A percentile compares a stretch with the other conserved stretches of the same genome.
These are phyloP conservation scores for Parietaria judaica DNA, from an alignment of 306 rosid species.

Conservation along the genomic window DNA sequence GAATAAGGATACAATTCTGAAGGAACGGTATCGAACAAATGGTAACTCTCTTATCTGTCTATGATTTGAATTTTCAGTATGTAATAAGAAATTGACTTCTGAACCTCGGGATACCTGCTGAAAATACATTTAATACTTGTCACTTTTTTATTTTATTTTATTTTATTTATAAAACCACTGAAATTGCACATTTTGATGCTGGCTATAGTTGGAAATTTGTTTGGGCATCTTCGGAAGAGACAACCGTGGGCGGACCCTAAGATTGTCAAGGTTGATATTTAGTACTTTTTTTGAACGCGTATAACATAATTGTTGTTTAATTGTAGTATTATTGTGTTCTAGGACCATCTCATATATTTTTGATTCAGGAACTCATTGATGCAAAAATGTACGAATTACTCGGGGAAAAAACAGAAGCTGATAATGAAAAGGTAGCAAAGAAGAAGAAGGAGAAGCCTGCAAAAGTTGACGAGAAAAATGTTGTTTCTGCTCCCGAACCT, in stretches of 20 bases:
- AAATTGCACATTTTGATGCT: not conserved
- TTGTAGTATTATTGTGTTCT: not conserved
- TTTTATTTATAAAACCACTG: not conserved
- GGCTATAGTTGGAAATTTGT: constrained; percentile 60
- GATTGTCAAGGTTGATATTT: constrained; percentile 64
- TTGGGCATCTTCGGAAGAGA: constrained; percentile 62
- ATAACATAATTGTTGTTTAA: not conserved
- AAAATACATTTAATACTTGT: not conserved
- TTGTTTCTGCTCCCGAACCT: constrained; percentile 46
- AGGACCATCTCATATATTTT: too few species aligned
- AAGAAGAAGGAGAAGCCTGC: constrained; percentile 91
- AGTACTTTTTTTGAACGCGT: not conserved
- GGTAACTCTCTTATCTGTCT: constrained; percentile 26
- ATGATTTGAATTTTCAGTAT: not conserved
- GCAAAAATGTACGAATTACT: constrained; percentile 64
- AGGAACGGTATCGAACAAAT: constrained; percentile 65
- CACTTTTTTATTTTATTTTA: too few species aligned
- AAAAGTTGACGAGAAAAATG: constrained; percentile 63
- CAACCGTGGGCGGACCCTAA: constrained; percentile 97
- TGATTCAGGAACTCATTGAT: constrained; percentile 55
- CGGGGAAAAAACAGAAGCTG: constrained; percentile 87
- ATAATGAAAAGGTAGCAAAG: constrained; percentile 68
- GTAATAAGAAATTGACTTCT: not conserved
- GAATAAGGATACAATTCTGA: constrained; percentile 55
- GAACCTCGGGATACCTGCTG: not conserved